phyloP scores from a whole-genome alignment of 129 eudicot species.

The Solidago caesia region DNA sequence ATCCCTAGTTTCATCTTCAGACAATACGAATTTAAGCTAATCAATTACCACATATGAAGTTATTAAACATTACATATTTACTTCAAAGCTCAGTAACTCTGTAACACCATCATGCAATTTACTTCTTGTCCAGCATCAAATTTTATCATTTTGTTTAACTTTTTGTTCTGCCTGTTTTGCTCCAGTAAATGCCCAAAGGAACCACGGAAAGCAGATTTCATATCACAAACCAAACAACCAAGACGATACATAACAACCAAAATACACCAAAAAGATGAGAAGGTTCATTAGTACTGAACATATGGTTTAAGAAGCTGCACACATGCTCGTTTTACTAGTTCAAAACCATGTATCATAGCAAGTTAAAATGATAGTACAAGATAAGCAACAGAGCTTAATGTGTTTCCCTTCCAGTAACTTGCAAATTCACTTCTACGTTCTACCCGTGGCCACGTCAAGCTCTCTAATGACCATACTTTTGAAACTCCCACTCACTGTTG shows the following conservation, averaged over 20 bases:
- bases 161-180: not conserved
- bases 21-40: not conserved
- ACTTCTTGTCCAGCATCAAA: not conserved
- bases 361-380: slow-evolving; percentile 1
- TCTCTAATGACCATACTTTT: slow-evolving; percentile 71
- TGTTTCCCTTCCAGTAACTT: slow-evolving; percentile 14
- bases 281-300: not conserved
- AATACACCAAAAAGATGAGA: not conserved
- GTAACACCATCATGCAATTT: not conserved
- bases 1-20: no score
- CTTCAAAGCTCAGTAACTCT: not conserved
- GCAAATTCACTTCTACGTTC: not conserved
- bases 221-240: not conserved
- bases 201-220: not conserved
- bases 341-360: not conserved
- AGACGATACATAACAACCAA: not conserved
- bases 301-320: slow-evolving; percentile 5
- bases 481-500: slow-evolving; percentile 89
- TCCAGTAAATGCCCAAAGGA: not conserved
- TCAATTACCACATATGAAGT: not conserved
- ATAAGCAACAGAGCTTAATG: not conserved
- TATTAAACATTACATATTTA: not conserved
- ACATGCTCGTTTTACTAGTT: slow-evolving; percentile 6
- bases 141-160: not conserved
- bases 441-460: not conserved